These are phyloP conservation scores for Trichoderma sp. DNA, from an alignment of 2,329 filamentous ascomycete genomes.

Conservation along the genomic window DNA sequence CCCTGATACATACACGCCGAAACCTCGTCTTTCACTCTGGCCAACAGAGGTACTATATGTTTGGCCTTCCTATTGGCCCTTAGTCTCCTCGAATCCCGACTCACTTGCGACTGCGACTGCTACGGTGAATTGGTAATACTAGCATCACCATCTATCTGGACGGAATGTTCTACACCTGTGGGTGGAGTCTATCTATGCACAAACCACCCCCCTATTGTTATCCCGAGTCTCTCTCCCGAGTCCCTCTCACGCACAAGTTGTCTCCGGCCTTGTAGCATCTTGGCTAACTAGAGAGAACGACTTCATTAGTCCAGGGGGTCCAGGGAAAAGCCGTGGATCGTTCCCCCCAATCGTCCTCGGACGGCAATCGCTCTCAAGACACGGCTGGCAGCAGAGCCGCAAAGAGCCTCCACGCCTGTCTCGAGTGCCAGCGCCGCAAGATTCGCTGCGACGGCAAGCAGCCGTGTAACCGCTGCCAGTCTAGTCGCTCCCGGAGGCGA, in stretches of 20 bases:
- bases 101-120: neutral
- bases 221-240: neutral
- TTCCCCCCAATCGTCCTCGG: constrained; percentile 13
- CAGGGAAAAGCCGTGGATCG: constrained; percentile 3
- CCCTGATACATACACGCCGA: neutral
- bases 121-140: neutral
- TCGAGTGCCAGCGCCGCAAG: constrained; percentile 76
- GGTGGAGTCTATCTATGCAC: neutral
- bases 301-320: constrained; percentile 4
- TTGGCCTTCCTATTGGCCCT: neutral
- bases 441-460: constrained; percentile 81
- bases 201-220: neutral
- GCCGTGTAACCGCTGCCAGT: constrained; percentile 79
- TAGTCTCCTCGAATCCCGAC: neutral
- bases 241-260: too few relatives aligned
- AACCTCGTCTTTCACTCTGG: neutral
- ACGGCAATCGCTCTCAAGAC: constrained; percentile 38
- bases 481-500: constrained; percentile 74
- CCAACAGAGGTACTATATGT: neutral
- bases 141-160: neutral
- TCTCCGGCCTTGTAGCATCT: neutral
- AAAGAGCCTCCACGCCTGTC: constrained; percentile 64
- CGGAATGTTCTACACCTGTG: constrained; percentile 14
- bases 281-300: neutral
- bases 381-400: constrained; percentile 46